These are phyloP conservation scores for Neonectria coccinea DNA, from an alignment of 2,329 filamentous ascomycete species.

Conservation along the genomic window DNA sequence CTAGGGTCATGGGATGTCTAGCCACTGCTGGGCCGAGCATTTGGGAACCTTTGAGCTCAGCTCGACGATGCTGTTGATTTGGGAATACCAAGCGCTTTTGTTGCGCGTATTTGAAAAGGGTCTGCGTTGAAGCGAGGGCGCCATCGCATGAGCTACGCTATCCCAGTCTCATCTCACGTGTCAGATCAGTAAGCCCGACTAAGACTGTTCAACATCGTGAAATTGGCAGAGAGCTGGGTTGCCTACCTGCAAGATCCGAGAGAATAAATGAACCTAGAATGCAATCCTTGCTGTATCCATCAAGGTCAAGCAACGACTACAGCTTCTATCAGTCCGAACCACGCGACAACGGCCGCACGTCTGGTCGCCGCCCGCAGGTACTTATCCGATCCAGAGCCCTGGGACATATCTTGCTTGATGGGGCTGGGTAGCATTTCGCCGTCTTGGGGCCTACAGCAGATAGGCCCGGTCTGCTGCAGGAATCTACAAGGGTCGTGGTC, in stretches of 20 bases:
- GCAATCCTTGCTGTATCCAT: not conserved
- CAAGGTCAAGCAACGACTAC: not conserved
- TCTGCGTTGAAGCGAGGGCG: not conserved
- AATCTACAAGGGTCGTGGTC: not conserved
- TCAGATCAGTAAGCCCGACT: not conserved
- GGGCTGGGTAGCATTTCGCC: not conserved
- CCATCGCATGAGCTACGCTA: not conserved
- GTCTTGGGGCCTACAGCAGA: not conserved
- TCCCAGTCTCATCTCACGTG: not conserved
- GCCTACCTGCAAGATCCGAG: not conserved
- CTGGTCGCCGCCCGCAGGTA: constrained; percentile 9
- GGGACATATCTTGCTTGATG: not conserved
- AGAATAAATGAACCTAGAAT: not conserved
- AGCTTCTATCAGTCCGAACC: not conserved
- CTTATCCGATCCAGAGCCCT: not conserved
- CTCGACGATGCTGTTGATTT: not conserved
- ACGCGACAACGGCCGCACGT: not conserved
- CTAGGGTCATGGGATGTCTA: not conserved
- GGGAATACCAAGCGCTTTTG: not conserved
- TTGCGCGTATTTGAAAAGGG: not conserved
- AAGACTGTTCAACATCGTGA: not conserved
- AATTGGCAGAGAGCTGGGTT: not conserved
- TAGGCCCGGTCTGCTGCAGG: not conserved
- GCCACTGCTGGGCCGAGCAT: not conserved
- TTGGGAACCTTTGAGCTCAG: constrained; percentile 17